phyloP scores from a whole-genome alignment of 345 rosid genomes.

The Dovyalis caffra region DNA sequence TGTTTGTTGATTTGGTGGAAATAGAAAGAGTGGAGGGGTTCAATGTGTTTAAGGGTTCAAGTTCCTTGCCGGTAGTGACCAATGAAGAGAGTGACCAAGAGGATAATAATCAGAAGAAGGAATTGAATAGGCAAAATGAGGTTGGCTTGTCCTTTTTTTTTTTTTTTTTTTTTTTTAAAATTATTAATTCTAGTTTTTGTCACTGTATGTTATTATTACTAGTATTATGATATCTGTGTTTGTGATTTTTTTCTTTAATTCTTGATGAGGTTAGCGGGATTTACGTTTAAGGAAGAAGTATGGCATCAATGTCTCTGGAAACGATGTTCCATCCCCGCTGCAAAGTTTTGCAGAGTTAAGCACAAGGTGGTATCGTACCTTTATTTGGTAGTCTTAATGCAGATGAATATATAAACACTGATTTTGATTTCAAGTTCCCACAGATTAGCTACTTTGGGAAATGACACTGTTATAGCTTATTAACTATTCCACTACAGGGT shows the following conservation, averaged over 20 bases:
- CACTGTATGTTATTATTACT: neutral
- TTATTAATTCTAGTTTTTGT: no score
- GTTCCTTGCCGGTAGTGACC: constrained; percentile 13
- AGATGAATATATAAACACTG: neutral
- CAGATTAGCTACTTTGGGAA: neutral
- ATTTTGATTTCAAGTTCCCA: constrained; percentile 4
- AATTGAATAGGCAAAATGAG: constrained; percentile 59
- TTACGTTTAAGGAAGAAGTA: constrained; percentile 63
- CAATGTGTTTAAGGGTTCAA: constrained; percentile 65
- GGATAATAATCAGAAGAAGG: constrained; percentile 47
- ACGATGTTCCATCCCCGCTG: constrained; percentile 72
- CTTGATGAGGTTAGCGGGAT: constrained; percentile 52
- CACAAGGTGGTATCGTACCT: constrained; percentile 45
- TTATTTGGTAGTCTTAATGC: constrained; percentile 11
- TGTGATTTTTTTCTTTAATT: neutral
- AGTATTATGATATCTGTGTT: neutral
- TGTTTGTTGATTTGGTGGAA: constrained; percentile 2
- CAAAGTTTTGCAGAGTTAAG: constrained; percentile 61
- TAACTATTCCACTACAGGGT: no score
- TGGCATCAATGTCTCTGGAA: constrained; percentile 79
- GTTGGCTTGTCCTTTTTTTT: constrained; percentile 31
- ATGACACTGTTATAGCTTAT: no score
- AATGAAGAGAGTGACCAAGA: constrained; percentile 27
- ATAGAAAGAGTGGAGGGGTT: constrained; percentile 71
- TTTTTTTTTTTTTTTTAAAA: neutral